phyloP scores from a whole-genome alignment of 371 early-diverging fungal species.

The Mucor irregularis region DNA sequence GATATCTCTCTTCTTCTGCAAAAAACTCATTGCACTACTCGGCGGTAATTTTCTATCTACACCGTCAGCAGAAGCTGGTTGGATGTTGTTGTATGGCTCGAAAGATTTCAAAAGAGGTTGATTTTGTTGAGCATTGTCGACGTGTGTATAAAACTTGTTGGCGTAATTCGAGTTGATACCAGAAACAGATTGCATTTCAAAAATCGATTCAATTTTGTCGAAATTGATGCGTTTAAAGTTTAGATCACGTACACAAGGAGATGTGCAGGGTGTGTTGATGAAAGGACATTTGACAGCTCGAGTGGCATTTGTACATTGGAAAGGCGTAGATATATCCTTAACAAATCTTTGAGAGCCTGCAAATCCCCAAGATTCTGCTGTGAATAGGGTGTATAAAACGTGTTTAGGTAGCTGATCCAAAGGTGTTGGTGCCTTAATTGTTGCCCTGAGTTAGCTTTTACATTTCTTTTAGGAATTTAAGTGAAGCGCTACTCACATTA shows the following conservation, averaged over 20 bases:
- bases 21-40: slow-evolving; percentile 75
- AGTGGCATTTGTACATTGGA: slow-evolving; percentile 59
- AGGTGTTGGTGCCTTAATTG: slow-evolving; percentile 44
- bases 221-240: slow-evolving; percentile 69
- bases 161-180: slow-evolving; percentile 24
- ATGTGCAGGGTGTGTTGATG: slow-evolving; percentile 52
- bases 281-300: slow-evolving; percentile 48
- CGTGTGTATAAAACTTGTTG: slow-evolving; percentile 42
- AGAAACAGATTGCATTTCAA: slow-evolving; percentile 56
- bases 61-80: slow-evolving; percentile 49
- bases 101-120: slow-evolving; percentile 19
- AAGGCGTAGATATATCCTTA: slow-evolving; percentile 61
- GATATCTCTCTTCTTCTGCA: slow-evolving; percentile 57
- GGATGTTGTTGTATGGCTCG: slow-evolving; percentile 19
- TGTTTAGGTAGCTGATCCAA: slow-evolving; percentile 56
- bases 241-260: slow-evolving; percentile 62
- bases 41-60: slow-evolving; percentile 68
- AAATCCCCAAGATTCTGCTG: slow-evolving; percentile 77
- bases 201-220: slow-evolving; percentile 59
- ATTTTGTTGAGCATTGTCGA: slow-evolving; percentile 38
- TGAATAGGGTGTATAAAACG: slow-evolving; percentile 73
- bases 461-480: background rate
- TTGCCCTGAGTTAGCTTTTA: too few relatives aligned
- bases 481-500: slow-evolving; percentile 37
- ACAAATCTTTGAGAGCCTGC: slow-evolving; percentile 84